Evolutionary conservation across 108 stramenopile species (phyloP).

Genomic region (Skeletonema menzelii): DNA sequence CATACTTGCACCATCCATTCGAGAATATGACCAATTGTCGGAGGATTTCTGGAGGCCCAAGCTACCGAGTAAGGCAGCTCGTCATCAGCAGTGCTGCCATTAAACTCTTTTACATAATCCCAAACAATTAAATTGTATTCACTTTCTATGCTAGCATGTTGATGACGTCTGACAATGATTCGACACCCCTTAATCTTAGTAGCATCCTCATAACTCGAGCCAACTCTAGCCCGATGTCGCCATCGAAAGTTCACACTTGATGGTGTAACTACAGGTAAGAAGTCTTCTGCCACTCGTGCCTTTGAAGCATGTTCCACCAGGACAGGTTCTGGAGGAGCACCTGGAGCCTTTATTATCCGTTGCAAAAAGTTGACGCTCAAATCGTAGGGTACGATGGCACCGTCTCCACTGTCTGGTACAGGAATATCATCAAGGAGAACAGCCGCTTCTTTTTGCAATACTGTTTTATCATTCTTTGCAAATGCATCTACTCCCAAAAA

Average conservation of each 20-base stretch:
- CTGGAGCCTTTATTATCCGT: slow-evolving; percentile 28
- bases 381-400: slow-evolving; percentile 25
- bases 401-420: background rate
- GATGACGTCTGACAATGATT: slow-evolving; percentile 4
- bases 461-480: background rate
- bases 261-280: slow-evolving; percentile 30
- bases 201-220: slow-evolving; percentile 22
- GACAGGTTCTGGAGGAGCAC: slow-evolving; percentile 30
- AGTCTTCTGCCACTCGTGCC: no score
- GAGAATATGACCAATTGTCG: slow-evolving; percentile 14
- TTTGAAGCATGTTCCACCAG: no score
- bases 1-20: slow-evolving; percentile 17
- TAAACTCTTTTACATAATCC: background rate
- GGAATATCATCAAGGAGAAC: background rate
- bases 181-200: slow-evolving; percentile 12
- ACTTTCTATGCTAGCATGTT: no score
- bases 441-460: background rate
- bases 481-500: background rate
- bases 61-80: background rate
- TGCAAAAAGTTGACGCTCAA: slow-evolving; percentile 34
- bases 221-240: slow-evolving; percentile 25
- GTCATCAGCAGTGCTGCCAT: background rate
- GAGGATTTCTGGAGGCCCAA: no score
- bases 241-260: slow-evolving; percentile 28
- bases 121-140: background rate